Conservation (phyloP, 1,284 basidiomycete species). For the Puccinia hordei region DNA sequence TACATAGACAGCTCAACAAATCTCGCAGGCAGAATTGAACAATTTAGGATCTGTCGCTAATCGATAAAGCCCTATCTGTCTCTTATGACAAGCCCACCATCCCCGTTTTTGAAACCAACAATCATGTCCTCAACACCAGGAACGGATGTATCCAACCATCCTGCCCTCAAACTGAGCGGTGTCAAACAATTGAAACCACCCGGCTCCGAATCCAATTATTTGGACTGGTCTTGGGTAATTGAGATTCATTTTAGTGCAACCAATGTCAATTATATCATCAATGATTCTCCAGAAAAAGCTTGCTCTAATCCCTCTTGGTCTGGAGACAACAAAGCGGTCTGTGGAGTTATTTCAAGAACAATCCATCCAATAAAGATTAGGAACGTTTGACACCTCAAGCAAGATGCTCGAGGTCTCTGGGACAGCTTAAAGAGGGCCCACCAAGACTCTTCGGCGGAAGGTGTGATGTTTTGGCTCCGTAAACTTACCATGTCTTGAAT, state of each 20-base stretch:
- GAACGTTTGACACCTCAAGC: background rate
- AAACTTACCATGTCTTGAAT: background rate
- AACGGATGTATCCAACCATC: no score
- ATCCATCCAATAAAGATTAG: constrained; percentile 8
- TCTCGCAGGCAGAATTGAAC: no score
- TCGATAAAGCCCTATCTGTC: no score
- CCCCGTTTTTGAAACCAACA: no score
- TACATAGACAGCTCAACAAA: no score
- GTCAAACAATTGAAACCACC: no score
- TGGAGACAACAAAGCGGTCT: background rate
- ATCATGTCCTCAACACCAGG: no score
- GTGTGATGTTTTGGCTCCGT: background rate
- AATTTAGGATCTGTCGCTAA: no score
- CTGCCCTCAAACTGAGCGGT: no score
- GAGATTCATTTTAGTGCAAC: background rate
- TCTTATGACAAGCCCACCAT: no score
- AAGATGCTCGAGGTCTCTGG: background rate
- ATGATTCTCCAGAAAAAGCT: no score
- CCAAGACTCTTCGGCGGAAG: background rate
- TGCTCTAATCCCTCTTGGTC: background rate
- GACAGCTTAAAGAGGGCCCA: background rate
- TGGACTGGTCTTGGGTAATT: constrained; percentile 1
- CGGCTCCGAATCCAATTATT: no score
- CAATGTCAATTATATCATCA: constrained; percentile 2
- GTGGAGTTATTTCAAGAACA: background rate